Base-by-base conservation (phyloP, 495 filamentous ascomycete genomes). In the Penicillium malachiteum region DNA sequence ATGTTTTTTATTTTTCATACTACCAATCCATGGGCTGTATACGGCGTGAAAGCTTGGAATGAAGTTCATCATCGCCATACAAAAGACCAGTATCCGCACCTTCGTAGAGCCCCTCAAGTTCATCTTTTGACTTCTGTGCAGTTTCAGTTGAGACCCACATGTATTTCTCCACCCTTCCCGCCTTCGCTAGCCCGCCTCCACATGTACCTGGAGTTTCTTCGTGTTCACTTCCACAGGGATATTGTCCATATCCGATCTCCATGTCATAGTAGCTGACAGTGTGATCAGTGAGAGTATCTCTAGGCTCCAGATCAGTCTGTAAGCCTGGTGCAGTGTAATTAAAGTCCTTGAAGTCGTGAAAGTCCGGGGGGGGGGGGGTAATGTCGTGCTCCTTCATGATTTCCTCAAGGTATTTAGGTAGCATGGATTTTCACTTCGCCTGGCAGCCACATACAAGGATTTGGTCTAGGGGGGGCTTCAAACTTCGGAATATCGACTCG, bases 281-380 rank as follows among this genome's bases (percentile, higher is more conserved):
- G 34, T 18, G 40, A 51, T 17, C 18, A 38, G 57, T 39, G 16
- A 51, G 14, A 55, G 2, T 1, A 48, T 52, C 47, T 52, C 57
- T 59, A 39, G 57, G 57, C 52, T 59, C 57, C 57, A 59, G 32
- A 59, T 59, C 57, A 55, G 57, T 37, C 52, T 55, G 52, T 52
- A 59, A 59, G 31, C 57, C 32, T 51, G 48, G 39, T 55, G 40
- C 34, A 48, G 26, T 55, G 47, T 3, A 17, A 51, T 59, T 40
- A 43, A 50, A 59, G 18, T 50, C 7, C 32, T 46, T 47, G 41
- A 59, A 59, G 39, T 51, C 9, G 46, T 42, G 45, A 37, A 54
- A 54, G 32, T 49, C 38, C 37, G 17, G 42, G 50, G 43, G 48
- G 6, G 17, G 42, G 50, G 43, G 48, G 6, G 30, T 49, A 50